These are phyloP conservation scores for Cucumis melo DNA, from an alignment of 306 rosid species.

Conservation along the genomic window DNA sequence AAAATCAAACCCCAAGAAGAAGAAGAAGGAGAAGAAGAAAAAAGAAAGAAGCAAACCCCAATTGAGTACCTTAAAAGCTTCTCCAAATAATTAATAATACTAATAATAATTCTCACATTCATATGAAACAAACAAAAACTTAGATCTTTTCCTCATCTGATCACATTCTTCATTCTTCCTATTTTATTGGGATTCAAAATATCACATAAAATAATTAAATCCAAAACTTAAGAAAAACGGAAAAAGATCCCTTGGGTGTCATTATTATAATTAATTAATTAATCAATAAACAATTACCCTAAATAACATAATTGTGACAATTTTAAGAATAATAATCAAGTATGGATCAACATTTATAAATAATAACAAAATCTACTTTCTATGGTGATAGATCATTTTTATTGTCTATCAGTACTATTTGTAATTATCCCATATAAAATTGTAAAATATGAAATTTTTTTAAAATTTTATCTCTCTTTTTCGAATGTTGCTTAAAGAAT, in stretches of 20 bases:
- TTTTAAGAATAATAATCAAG: too few species aligned
- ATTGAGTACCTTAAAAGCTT: slow-evolving; percentile 9
- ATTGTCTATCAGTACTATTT: too few species aligned
- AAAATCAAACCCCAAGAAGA: neutral
- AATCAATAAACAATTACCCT: too few species aligned
- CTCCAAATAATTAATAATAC: neutral
- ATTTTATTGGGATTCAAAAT: neutral
- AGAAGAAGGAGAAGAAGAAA: neutral
- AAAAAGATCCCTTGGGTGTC: neutral
- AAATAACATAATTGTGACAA: too few species aligned
- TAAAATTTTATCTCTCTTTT: too few species aligned
- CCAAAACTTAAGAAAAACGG: neutral
- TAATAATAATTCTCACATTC: too few species aligned
- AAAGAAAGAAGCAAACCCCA: neutral
- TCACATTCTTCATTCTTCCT: neutral
- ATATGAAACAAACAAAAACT: neutral
- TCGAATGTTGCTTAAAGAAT: too few species aligned
- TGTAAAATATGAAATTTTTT: too few species aligned
- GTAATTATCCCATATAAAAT: too few species aligned
- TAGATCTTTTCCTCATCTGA: neutral
- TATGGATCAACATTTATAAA: too few species aligned
- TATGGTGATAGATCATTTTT: too few species aligned
- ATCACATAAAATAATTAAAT: neutral
- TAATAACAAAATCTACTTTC: too few species aligned
- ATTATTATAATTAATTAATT: neutral